Percentiles rank a stretch among this genome's conserved stretches.
Evolutionary conservation across 805 yeast species (phyloP).

Genomic region (Spathaspora sp.): DNA sequence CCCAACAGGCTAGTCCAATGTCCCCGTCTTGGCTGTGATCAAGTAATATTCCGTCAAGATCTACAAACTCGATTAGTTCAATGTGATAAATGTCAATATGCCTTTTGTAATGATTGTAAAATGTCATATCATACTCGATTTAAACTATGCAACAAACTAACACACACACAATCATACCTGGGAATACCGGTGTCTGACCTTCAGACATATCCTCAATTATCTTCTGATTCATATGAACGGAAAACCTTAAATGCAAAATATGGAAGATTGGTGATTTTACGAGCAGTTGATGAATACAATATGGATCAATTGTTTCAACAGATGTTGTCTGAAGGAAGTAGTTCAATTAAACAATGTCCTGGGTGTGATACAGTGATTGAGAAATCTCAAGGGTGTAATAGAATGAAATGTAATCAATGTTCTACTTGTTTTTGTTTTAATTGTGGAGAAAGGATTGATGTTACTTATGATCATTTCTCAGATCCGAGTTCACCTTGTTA

Average conservation of each 20-base stretch:
- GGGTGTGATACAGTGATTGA: slow-evolving; percentile 47
- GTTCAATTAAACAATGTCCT: slow-evolving; percentile 50
- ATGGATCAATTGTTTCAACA: slow-evolving; percentile 47
- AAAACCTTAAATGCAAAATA: slow-evolving; percentile 35
- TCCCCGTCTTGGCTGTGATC: slow-evolving; percentile 43
- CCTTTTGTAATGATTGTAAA: slow-evolving; percentile 54
- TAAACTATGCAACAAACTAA: slow-evolving; percentile 36
- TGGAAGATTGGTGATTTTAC: slow-evolving; percentile 41
- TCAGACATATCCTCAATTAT: slow-evolving; percentile 29
- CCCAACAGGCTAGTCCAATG: slow-evolving; percentile 51
- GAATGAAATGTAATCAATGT: slow-evolving; percentile 55
- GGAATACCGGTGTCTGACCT: slow-evolving; percentile 31
- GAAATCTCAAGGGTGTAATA: slow-evolving; percentile 61
- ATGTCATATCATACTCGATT: slow-evolving; percentile 61
- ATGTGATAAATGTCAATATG: slow-evolving; percentile 48
- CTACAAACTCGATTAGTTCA: slow-evolving; percentile 43
- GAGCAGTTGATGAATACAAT: slow-evolving; percentile 41
- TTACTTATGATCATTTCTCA: slow-evolving; percentile 48
- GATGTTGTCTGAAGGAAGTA: slow-evolving; percentile 34
- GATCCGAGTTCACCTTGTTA: slow-evolving; percentile 42
- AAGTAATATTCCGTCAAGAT: slow-evolving; percentile 45
- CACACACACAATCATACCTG: slow-evolving; percentile 16
- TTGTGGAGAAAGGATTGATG: slow-evolving; percentile 37
- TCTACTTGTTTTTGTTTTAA: slow-evolving; percentile 48
- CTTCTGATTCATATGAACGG: slow-evolving; percentile 26